Base-by-base conservation (phyloP, 176 grass and related monocot genomes). In the Triticum timopheevii region DNA sequence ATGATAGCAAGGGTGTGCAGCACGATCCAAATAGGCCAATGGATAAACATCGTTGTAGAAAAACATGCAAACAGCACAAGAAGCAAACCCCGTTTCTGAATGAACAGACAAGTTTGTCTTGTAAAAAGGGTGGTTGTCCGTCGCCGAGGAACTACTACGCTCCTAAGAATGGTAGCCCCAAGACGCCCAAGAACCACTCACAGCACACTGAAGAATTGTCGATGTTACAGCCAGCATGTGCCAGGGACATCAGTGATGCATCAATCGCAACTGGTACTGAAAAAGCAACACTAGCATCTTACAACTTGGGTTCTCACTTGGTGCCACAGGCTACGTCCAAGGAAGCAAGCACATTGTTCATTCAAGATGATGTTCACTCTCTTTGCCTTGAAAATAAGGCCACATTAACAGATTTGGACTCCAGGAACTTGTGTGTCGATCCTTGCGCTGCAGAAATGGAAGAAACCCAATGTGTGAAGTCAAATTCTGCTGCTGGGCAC, bases 61-160 rank as follows among this genome's bases (percentile, higher is more conserved):
- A 87, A 84, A 12, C 20, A 22, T 84, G 80, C 75, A 84, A 61
- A 75, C 84, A 84, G 66, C 33, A 20, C 85, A 87, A 84, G 44
- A 87, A 87, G 66, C 59, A 90, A 87, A 70, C 13, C 12, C 59
- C 68, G 20, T n/a, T 61, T n/a, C 13, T 80, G 70, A 22, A 33
- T 68, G 64, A 90, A 58, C 62, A 86, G 56, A 70, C 64, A 50
- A 69, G 65, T 61, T 90, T 69, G 52, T 13, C 71, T 52, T 87
- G 66, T 65, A 83, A 87, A 50, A 85, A 79, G 76, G 65, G 39
- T 85, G 19, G n/a, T 54, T 78, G 64, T 72, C 84, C 86, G 33
- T 58, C 80, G 27, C 73, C 25, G 9, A 86, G 45, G 61, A 90
- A 82, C 31, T 78, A 83, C 40, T 82, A 73, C 39, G 56, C 84